A percentile compares a stretch with the other conserved stretches of the same genome.
phyloP scores from a whole-genome alignment of 2,329 filamentous ascomycete genomes.

The Trichoderma hamatum region DNA sequence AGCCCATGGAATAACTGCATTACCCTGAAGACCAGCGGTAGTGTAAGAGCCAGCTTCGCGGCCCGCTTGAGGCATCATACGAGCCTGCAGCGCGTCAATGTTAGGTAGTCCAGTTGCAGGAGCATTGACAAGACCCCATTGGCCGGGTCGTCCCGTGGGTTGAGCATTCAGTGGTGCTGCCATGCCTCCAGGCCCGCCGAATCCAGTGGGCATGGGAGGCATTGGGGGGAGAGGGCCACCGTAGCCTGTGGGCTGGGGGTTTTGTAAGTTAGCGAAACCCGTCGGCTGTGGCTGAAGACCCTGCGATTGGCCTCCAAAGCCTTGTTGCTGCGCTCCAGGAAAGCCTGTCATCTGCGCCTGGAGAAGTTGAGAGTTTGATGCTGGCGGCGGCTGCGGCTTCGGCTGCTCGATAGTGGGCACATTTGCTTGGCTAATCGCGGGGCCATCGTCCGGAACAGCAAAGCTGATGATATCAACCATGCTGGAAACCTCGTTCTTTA shows the following conservation, averaged over 20 bases:
- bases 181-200: slow-evolving; percentile 59
- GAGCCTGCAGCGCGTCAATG: slow-evolving; percentile 86
- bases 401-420: slow-evolving; percentile 72
- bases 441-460: slow-evolving; percentile 74
- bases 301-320: slow-evolving; percentile 60
- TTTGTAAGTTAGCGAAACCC: slow-evolving; percentile 67
- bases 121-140: slow-evolving; percentile 98
- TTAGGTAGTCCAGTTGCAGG: slow-evolving; percentile 88
- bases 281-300: slow-evolving; percentile 70
- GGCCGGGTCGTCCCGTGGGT: slow-evolving; percentile 87
- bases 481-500: slow-evolving; percentile 96
- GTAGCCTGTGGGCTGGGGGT: slow-evolving; percentile 78
- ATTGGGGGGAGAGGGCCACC: slow-evolving; percentile 85
- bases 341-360: slow-evolving; percentile 71
- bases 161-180: slow-evolving; percentile 79
- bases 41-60: slow-evolving; percentile 83
- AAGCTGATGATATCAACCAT: slow-evolving; percentile 99
- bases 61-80: slow-evolving; percentile 96
- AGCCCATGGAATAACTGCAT: slow-evolving; percentile 95
- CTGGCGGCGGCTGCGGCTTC: slow-evolving; percentile 72
- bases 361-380: slow-evolving; percentile 69
- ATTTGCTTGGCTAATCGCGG: slow-evolving; percentile 56
- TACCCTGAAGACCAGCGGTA: slow-evolving; percentile 84
- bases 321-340: slow-evolving; percentile 55
- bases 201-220: slow-evolving; percentile 73